Evolutionary conservation across 164 flowering plant species (phyloP).

Genomic region (Dillenia suffruticosa): DNA sequence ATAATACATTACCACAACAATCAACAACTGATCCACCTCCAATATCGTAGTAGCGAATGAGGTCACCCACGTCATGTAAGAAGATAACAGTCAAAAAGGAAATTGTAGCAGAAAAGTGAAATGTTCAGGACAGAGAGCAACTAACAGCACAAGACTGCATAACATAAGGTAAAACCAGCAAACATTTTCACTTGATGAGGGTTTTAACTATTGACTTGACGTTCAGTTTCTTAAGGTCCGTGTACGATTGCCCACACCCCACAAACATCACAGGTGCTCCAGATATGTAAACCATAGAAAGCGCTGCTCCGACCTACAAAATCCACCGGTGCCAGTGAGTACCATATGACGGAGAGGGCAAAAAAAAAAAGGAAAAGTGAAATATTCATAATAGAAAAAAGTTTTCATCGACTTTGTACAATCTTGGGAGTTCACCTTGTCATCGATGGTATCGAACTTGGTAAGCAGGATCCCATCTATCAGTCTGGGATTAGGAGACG

Average conservation of each 20-base stretch:
- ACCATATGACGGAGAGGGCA: too few species aligned
- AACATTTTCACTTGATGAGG: constrained; percentile 54
- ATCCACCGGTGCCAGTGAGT: background rate
- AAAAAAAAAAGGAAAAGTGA: background rate
- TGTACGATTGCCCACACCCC: constrained; percentile 95
- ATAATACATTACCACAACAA: too few species aligned
- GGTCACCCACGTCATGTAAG: constrained; percentile 3
- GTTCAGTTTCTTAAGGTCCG: constrained; percentile 88
- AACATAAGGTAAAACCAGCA: background rate
- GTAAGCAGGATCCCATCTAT: constrained; percentile 96
- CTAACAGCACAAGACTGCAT: background rate
- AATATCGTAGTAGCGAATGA: constrained; percentile 4
- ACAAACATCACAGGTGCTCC: constrained; percentile 99
- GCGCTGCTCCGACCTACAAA: constrained; percentile 89
- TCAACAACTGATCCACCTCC: constrained; percentile 1
- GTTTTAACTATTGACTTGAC: constrained; percentile 91
- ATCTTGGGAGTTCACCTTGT: constrained; percentile 54
- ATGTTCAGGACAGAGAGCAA: background rate
- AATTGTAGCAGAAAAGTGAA: background rate
- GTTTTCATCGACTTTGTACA: background rate
- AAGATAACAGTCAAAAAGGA: background rate
- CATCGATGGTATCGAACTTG: constrained; percentile 95
- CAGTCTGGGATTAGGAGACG: constrained; percentile 63
- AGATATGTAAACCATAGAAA: constrained; percentile 95
- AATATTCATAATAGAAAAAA: background rate